Evolutionary conservation across 305 asterid genomes (phyloP).

Genomic region (Fraxinus baroniana): DNA sequence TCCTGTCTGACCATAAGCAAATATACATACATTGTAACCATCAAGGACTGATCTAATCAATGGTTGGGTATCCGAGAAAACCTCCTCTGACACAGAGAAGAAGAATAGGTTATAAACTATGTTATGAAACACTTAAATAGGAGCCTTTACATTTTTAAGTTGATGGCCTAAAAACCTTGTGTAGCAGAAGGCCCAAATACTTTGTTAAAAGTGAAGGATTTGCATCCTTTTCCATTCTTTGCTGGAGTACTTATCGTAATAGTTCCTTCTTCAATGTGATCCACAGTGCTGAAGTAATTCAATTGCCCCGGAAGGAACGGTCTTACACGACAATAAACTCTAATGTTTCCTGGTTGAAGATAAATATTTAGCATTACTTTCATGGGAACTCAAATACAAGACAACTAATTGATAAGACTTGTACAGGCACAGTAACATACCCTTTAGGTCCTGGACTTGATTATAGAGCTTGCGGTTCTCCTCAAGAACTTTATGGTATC

Average conservation of each 20-base stretch:
- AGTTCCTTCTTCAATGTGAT: constrained; percentile 82
- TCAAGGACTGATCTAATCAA: constrained; percentile 93
- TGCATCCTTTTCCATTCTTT: constrained; percentile 69
- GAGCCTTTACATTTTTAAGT: not conserved
- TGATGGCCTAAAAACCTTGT: constrained; percentile 59
- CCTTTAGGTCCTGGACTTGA: constrained; percentile 98
- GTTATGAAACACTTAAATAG: constrained; percentile 6
- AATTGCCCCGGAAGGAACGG: constrained; percentile 75
- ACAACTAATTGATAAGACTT: constrained; percentile 9
- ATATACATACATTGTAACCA: constrained; percentile 94
- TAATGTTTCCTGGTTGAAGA: constrained; percentile 73
- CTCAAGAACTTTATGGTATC: constrained; percentile 92
- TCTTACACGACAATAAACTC: constrained; percentile 94
- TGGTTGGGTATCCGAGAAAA: constrained; percentile 85
- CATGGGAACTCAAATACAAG: constrained; percentile 9
- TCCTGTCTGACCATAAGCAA: constrained; percentile 98
- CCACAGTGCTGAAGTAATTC: constrained; percentile 56
- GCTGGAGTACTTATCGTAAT: constrained; percentile 64
- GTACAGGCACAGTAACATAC: constrained; percentile 33
- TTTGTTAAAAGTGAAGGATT: constrained; percentile 83
- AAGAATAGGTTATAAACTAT: constrained; percentile 19
- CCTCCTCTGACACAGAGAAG: constrained; percentile 61
- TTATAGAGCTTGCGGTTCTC: constrained; percentile 95
- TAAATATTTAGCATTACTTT: constrained; percentile 19
- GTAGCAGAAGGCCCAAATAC: constrained; percentile 88